Evolutionary conservation across 441 rosid genomes (phyloP).

Genomic region (Hypseocharis bilobata): DNA sequence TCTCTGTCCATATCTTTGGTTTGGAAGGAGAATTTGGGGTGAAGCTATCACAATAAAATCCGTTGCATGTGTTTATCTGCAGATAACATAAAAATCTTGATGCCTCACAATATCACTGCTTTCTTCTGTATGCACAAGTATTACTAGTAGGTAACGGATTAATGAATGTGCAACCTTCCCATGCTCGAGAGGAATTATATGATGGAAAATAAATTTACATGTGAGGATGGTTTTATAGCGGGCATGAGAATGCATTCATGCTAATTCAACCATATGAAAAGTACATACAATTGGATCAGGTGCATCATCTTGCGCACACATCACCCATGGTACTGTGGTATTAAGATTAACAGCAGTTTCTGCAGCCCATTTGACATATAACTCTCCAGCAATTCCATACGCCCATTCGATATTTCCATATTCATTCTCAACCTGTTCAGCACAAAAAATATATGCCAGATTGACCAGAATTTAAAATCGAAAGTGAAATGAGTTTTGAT

Average conservation of each 20-base stretch:
- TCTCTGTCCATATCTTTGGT: slow-evolving; percentile 69
- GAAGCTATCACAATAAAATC: slow-evolving; percentile 56
- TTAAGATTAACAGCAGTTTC: slow-evolving; percentile 50
- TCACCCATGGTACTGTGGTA: slow-evolving; percentile 61
- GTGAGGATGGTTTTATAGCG: not conserved
- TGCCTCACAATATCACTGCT: not conserved
- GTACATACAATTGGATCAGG: slow-evolving; percentile 53
- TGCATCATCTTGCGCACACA: slow-evolving; percentile 54
- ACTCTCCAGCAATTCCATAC: slow-evolving; percentile 43
- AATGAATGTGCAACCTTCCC: not conserved
- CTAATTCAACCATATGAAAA: not conserved
- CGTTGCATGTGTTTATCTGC: slow-evolving; percentile 70
- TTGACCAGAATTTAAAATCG: not conserved
- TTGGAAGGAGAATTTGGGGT: slow-evolving; percentile 54
- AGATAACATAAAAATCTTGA: not conserved
- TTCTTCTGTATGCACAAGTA: not conserved
- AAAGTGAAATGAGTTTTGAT: not conserved
- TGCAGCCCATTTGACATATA: slow-evolving; percentile 55
- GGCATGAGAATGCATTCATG: not conserved
- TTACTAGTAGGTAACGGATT: not conserved
- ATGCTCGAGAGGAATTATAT: no score
- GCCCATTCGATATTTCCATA: slow-evolving; percentile 51
- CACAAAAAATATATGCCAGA: not conserved
- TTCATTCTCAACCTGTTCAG: slow-evolving; percentile 56
- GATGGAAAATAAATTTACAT: not conserved